phyloP scores from a whole-genome alignment of 75 land plant species.

The Sequoia sempervirens region DNA sequence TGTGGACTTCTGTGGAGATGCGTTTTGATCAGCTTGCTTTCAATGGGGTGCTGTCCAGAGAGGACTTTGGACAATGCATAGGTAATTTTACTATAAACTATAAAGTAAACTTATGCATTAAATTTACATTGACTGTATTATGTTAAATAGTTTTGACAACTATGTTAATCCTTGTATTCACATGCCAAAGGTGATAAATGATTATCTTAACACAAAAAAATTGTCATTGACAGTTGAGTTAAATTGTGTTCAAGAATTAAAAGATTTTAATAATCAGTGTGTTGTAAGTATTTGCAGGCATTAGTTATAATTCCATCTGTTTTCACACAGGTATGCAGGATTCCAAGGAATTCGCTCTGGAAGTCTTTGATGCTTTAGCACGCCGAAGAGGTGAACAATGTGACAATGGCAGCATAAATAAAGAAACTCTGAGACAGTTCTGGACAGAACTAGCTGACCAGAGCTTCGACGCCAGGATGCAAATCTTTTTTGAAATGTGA shows the following conservation, averaged over 20 bases:
- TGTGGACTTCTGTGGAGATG: conserved; percentile 60
- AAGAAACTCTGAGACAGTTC: conserved; percentile 28
- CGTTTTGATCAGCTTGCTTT: conserved; percentile 48
- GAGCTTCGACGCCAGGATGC: conserved; percentile 33
- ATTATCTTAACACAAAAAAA: too few relatives aligned
- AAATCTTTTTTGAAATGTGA: conserved; percentile 45
- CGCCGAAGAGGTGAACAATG: conserved; percentile 15
- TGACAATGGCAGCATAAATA: conserved; percentile 8
- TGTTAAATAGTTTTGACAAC: neutral
- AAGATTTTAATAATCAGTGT: too few relatives aligned
- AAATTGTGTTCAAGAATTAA: too few relatives aligned
- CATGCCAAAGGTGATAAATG: neutral
- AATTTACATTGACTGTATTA: too few relatives aligned
- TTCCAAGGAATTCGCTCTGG: conserved; percentile 41
- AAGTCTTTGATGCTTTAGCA: conserved; percentile 29
- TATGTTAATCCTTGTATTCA: conserved; percentile 7
- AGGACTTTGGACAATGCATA: conserved; percentile 80
- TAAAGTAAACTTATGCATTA: neutral
- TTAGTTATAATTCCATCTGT: too few relatives aligned
- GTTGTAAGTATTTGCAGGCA: neutral
- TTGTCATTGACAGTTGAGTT: too few relatives aligned
- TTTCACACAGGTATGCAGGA: conserved; percentile 36
- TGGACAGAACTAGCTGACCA: conserved; percentile 36
- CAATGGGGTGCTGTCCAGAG: conserved; percentile 53
- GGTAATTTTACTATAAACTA: conserved; percentile 20